Evolutionary conservation across 129 eudicot genomes (phyloP), one percentile per base, ranked within the genome.

Genomic region (Lactuca sativa): DNA sequence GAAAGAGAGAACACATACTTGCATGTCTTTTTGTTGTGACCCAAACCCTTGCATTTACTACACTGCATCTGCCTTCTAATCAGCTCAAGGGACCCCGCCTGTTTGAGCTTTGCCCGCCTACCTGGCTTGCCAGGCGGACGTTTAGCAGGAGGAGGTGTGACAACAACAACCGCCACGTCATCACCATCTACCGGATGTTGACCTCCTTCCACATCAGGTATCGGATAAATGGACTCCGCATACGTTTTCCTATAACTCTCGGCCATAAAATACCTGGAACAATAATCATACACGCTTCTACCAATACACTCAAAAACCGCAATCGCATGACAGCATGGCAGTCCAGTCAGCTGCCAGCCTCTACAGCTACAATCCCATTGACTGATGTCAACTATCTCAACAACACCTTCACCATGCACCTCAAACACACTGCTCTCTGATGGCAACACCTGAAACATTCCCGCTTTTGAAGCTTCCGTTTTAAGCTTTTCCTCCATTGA

Each of bases 21-120:
- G 91, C 96, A 92, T 7, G 91, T 89, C 78, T 84, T 89, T 83
- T 92, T 92, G 59, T 92, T 92, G 71, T 92, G 98, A 71, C 98
- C 96, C 67, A 92, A 70, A 58, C 96, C 98, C 77, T 86, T 92
- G 87, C 96, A 89, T 81, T 84, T 86, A 82, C 98, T 92, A 78
- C 98, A 89, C 83, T 92, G 98, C 75, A 89, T 87, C 77, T 86
- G 95, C 31, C 95, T 85, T 80, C 89, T 92, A 34, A 89, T 74
- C 2, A 81, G n/a, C 61, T 89, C 96, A 7, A 64, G 57, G 25
- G 83, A 58, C 37, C 80, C 96, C 4, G 77, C 78, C 66, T 75
- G 83, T 79, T 92, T 89, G 62, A 79, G 58, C 89, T 89, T 92
- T 2, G 81, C 81, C 7, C 76, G 76, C 71, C 76, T 77, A 34